Evolutionary conservation across 441 rosid species (phyloP).

Genomic region (Erysimum cheiri): DNA sequence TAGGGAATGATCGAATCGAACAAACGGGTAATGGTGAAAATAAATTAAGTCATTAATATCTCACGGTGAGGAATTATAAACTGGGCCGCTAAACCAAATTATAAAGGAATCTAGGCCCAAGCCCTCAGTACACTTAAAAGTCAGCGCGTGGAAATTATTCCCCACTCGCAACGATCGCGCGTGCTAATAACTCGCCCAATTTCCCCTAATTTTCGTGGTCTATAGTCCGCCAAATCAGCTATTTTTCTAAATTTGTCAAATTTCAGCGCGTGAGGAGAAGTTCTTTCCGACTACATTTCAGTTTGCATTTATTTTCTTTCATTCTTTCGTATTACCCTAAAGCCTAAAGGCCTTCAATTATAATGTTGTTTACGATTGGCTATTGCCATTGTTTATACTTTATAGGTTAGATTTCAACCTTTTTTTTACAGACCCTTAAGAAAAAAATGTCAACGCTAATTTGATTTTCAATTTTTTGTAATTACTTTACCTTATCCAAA

Average conservation of each 20-base stretch:
- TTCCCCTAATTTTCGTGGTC: neutral
- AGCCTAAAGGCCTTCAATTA: neutral
- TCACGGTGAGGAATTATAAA: no score
- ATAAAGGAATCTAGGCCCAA: no score
- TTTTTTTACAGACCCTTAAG: no score
- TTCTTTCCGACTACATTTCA: neutral
- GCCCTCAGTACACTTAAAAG: no score
- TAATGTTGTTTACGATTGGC: neutral
- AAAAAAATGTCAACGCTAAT: no score
- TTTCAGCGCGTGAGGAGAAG: neutral
- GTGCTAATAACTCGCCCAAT: neutral
- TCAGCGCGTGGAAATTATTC: neutral
- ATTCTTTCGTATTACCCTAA: neutral
- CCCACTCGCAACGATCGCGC: neutral
- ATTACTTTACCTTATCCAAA: no score
- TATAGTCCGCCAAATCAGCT: neutral
- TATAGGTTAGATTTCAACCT: neutral
- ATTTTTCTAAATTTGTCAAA: neutral
- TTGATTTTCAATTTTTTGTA: no score
- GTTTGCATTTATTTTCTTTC: neutral
- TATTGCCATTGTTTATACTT: neutral
- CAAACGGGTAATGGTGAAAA: no score
- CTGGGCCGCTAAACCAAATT: no score
- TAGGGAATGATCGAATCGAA: no score
- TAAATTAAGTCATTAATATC: no score